A percentile compares a stretch with the other conserved stretches of the same genome.
These are phyloP conservation scores for Pisolithus microcarpus DNA, from an alignment of 768 basidiomycete genomes.

Conservation along the genomic window DNA sequence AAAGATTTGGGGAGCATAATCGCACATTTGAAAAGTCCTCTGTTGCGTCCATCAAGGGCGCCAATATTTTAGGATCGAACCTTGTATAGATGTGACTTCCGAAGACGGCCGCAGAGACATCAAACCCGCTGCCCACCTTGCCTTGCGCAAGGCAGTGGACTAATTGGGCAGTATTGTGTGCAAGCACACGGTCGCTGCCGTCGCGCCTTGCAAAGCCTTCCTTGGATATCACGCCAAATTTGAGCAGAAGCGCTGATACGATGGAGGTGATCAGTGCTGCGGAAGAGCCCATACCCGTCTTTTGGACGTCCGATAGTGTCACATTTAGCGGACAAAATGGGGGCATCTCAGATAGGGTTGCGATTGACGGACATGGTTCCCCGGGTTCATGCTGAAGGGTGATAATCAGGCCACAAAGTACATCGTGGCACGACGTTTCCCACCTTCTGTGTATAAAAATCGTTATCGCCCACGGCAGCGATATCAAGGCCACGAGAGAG, in stretches of 20 bases:
- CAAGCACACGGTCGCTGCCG: conserved; percentile 48
- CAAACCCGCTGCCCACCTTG: conserved; percentile 97
- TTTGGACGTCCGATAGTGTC: conserved; percentile 77
- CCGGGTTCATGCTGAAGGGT: conserved; percentile 51
- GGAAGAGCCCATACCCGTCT: conserved; percentile 95
- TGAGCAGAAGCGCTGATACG: conserved; percentile 76
- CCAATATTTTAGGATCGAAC: conserved; percentile 68
- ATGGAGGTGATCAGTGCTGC: conserved; percentile 96
- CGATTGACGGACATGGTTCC: conserved; percentile 54
- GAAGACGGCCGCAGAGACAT: conserved; percentile 88
- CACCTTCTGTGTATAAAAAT: conserved; percentile 93
- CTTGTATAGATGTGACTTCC: conserved; percentile 91
- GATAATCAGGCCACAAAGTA: conserved; percentile 3
- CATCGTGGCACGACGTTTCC: conserved; percentile 20
- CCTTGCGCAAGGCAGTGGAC: conserved; percentile 96
- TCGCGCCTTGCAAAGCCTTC: conserved; percentile 39
- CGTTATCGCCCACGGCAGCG: conserved; percentile 86
- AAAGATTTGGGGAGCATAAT: neutral
- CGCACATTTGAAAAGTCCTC: conserved; percentile 36
- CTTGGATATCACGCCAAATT: conserved; percentile 54
- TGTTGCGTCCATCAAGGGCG: conserved; percentile 48
- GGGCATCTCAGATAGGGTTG: conserved; percentile 59
- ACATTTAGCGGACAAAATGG: conserved; percentile 73
- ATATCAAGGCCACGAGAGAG: conserved; percentile 62
- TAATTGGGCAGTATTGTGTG: conserved; percentile 92